Percentiles rank a stretch among this genome's conserved stretches.
Evolutionary conservation across 2,329 filamentous ascomycete species (phyloP).

Genomic region (Cordyceps cicadae): DNA sequence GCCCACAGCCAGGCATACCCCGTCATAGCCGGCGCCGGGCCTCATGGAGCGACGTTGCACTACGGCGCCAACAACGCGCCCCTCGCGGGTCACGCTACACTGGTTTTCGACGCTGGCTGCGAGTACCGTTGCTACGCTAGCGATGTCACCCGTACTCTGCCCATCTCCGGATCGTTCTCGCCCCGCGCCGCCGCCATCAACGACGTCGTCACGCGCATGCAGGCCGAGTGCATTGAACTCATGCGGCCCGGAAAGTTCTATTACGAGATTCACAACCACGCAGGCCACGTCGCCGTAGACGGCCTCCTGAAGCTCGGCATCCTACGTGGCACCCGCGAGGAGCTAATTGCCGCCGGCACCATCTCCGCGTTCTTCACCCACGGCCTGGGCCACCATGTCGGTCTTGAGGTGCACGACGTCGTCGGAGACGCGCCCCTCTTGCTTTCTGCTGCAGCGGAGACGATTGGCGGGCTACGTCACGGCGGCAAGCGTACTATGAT

Average conservation of each 20-base stretch:
- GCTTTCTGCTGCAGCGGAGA: slow-evolving; percentile 15
- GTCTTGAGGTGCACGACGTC: slow-evolving; percentile 57
- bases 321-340: slow-evolving; percentile 52
- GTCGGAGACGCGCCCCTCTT: slow-evolving; percentile 31
- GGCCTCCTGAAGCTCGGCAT: slow-evolving; percentile 67
- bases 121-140: slow-evolving; percentile 82
- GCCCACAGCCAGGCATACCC: slow-evolving; percentile 76
- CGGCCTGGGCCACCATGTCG: slow-evolving; percentile 57
- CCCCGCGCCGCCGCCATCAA: slow-evolving; percentile 66
- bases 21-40: slow-evolving; percentile 77
- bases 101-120: slow-evolving; percentile 81
- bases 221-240: slow-evolving; percentile 60
- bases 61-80: slow-evolving; percentile 73
- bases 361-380: slow-evolving; percentile 59
- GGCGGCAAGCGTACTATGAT: slow-evolving; percentile 35
- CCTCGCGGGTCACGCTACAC: slow-evolving; percentile 59
- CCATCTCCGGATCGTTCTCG: slow-evolving; percentile 61
- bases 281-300: slow-evolving; percentile 62
- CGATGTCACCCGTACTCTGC: slow-evolving; percentile 84
- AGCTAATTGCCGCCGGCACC: slow-evolving; percentile 45
- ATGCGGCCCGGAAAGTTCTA: slow-evolving; percentile 63
- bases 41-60: slow-evolving; percentile 79
- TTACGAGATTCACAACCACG: slow-evolving; percentile 63
- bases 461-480: slow-evolving; percentile 22
- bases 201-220: slow-evolving; percentile 72